phyloP scores from a whole-genome alignment of 345 rosid genomes.

The Nasturtium officinale region DNA sequence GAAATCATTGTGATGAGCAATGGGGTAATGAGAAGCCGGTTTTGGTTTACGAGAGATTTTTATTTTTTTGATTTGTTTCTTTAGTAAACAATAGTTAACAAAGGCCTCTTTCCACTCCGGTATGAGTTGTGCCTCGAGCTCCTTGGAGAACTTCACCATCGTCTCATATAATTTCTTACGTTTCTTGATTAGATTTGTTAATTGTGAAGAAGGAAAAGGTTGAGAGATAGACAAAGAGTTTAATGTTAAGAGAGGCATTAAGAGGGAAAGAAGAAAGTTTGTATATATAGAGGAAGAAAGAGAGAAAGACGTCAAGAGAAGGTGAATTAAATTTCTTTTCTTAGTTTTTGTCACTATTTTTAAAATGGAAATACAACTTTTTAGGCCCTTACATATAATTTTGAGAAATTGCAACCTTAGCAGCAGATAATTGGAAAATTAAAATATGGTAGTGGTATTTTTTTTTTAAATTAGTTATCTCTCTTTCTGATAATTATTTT shows the following conservation, averaged over 20 bases:
- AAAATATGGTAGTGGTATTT: no score
- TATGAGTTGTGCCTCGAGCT: conserved; percentile 93
- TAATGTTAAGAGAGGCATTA: conserved; percentile 43
- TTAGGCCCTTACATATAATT: neutral
- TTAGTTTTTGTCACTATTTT: conserved; percentile 11
- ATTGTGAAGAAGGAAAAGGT: conserved; percentile 3
- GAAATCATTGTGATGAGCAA: conserved; percentile 37
- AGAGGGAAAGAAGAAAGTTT: conserved; percentile 43
- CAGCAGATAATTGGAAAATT: no score
- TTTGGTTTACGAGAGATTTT: conserved; percentile 56
- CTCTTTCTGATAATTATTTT: no score
- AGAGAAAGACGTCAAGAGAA: conserved; percentile 47
- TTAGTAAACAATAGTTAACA: conserved; percentile 85
- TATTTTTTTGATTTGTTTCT: conserved; percentile 82
- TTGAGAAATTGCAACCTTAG: no score
- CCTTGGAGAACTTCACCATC: conserved; percentile 99
- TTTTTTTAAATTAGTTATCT: no score
- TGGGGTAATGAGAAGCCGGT: conserved; percentile 42
- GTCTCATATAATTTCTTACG: conserved; percentile 35
- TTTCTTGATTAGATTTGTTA: conserved; percentile 27
- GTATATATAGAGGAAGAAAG: conserved; percentile 42
- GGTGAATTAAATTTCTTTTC: conserved; percentile 16
- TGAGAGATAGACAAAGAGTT: conserved; percentile 4
- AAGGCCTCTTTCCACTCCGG: conserved; percentile 99
- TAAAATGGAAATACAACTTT: conserved; percentile 12